phyloP scores from a whole-genome alignment of 208 protist genomes.

The Crithidia expoeki region DNA sequence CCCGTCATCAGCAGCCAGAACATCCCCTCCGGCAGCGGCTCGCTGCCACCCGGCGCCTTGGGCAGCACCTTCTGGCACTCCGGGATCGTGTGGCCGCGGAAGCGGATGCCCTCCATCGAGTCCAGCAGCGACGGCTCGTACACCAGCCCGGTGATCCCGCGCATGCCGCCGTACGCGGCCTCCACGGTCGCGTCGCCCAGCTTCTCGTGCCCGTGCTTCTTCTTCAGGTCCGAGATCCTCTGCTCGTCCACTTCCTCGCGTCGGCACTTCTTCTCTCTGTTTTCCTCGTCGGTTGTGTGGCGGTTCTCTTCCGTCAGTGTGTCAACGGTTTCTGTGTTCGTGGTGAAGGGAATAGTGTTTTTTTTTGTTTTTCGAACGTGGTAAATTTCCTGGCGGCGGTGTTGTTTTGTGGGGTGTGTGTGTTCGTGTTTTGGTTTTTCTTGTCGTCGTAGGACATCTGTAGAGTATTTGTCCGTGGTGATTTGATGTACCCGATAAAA shows the following conservation, averaged over 20 bases:
- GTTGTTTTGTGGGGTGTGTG: no score
- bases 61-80: conserved; percentile 94
- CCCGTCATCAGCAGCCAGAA: conserved; percentile 98
- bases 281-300: conserved; percentile 39
- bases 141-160: conserved; percentile 94
- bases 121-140: conserved; percentile 98
- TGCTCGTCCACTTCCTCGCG: conserved; percentile 43
- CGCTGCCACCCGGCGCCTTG: conserved; percentile 79
- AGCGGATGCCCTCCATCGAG: conserved; percentile 96
- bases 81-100: conserved; percentile 94
- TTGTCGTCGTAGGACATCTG: no score
- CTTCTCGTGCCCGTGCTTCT: conserved; percentile 77
- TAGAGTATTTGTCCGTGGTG: no score
- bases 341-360: no score
- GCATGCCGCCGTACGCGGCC: conserved; percentile 95
- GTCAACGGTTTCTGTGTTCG: no score
- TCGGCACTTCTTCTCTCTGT: conserved; percentile 52
- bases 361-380: no score
- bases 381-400: no score
- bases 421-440: no score
- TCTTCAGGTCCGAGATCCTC: conserved; percentile 87
- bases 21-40: conserved; percentile 96
- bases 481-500: no score
- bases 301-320: no score
- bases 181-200: conserved; percentile 91